Evolutionary conservation across 345 rosid species (phyloP).

Genomic region (Populus euphratica): DNA sequence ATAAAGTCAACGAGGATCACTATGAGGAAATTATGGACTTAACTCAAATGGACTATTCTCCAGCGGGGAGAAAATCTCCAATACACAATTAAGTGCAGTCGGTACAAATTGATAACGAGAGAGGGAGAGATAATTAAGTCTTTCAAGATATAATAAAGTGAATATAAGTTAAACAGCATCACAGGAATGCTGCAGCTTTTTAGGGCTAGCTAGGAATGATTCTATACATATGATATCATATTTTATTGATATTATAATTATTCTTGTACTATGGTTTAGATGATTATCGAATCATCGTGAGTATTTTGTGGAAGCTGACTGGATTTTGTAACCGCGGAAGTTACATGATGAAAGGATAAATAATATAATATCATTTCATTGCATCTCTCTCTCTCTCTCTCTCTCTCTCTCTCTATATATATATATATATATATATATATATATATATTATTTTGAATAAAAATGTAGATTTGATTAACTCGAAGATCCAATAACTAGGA

Average conservation of each 20-base stretch:
- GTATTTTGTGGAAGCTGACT: constrained; percentile 6
- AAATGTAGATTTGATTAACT: no score
- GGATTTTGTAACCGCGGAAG: background rate
- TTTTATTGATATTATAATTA: background rate
- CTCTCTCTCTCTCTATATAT: no score
- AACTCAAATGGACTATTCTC: constrained; percentile 52
- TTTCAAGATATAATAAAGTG: background rate
- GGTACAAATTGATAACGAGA: background rate
- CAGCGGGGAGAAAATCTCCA: constrained; percentile 54
- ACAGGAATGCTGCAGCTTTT: constrained; percentile 47
- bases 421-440: no score
- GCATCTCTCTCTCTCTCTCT: no score
- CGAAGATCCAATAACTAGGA: no score
- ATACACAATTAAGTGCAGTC: constrained; percentile 37
- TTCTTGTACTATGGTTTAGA: constrained; percentile 9
- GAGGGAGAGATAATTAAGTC: background rate
- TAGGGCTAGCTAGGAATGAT: constrained; percentile 10
- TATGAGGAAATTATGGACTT: constrained; percentile 31
- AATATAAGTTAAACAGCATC: constrained; percentile 32
- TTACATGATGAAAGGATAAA: background rate
- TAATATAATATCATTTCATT: background rate
- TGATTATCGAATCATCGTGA: constrained; percentile 4
- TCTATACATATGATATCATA: constrained; percentile 11
- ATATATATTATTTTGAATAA: no score
- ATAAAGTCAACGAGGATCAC: constrained; percentile 12